Conservation (phyloP, 2,329 filamentous ascomycete species). For the Thyridium curvatum region DNA sequence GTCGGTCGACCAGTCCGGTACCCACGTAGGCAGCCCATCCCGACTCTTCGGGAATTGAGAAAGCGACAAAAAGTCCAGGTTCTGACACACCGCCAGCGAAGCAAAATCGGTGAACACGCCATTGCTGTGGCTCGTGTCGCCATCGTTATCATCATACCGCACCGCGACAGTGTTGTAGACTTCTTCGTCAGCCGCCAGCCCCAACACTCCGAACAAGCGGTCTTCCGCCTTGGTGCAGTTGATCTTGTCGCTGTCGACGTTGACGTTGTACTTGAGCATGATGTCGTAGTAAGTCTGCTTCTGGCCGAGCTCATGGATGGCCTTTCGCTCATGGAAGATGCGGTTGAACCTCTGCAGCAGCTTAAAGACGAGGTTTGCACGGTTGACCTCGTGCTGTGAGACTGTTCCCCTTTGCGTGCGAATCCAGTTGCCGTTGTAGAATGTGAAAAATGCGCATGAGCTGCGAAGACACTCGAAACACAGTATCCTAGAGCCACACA, state of each 20-base stretch:
- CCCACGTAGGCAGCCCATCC: background rate
- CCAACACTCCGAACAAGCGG: conserved; percentile 22
- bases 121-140: too few species aligned
- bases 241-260: conserved; percentile 13
- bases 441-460: conserved; percentile 18
- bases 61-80: background rate
- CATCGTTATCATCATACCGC: conserved; percentile 4
- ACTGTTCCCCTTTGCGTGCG: conserved; percentile 3
- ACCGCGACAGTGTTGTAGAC: conserved; percentile 6
- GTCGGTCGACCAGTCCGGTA: conserved; percentile 1
- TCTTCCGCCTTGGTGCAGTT: conserved; percentile 19
- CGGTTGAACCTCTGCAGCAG: conserved; percentile 14
- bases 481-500: conserved; percentile 7
- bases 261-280: conserved; percentile 22
- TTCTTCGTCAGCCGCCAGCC: conserved; percentile 16
- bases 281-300: conserved; percentile 16
- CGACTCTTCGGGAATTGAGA: background rate
- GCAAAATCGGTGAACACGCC: conserved; percentile 14
- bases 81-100: too few species aligned
- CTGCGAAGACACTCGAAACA: conserved; percentile 11
- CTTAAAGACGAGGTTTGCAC: conserved; percentile 10
- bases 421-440: conserved; percentile 22
- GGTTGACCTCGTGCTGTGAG: background rate
- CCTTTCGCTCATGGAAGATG: conserved; percentile 21
- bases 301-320: conserved; percentile 14